Percentiles rank a stretch among this genome's conserved stretches.
phyloP scores from a whole-genome alignment of 1,139 yeast species.

The Pichia sp. region DNA sequence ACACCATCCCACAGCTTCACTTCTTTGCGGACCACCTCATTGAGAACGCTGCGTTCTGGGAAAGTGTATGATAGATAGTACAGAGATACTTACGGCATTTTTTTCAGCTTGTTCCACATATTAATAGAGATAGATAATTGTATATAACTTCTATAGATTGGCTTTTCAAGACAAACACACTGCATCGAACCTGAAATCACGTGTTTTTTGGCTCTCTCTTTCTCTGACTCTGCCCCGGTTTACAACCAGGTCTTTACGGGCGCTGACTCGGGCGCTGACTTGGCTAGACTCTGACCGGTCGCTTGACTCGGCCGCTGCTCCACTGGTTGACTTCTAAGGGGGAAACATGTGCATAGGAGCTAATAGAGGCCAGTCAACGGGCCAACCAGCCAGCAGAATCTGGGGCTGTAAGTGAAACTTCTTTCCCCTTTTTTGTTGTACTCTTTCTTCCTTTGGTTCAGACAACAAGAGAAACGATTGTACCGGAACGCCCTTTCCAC shows the following conservation, averaged over 20 bases:
- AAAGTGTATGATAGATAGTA: conserved; percentile 6
- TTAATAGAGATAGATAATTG: neutral
- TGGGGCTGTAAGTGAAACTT: neutral
- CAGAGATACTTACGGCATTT: neutral
- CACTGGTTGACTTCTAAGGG: neutral
- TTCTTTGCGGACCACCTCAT: conserved; percentile 43
- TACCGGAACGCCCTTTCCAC: too few relatives aligned
- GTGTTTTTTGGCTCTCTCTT: neutral
- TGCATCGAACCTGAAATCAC: neutral
- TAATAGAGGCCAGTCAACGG: neutral
- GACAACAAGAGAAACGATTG: too few relatives aligned
- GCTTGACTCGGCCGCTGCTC: neutral
- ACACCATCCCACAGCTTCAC: conserved; percentile 51
- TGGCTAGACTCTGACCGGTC: neutral
- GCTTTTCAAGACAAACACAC: neutral
- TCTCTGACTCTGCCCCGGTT: neutral
- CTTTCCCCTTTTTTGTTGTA: neutral
- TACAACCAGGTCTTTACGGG: too few relatives aligned
- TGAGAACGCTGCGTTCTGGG: conserved; percentile 41
- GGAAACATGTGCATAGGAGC: neutral
- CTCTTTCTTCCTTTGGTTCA: neutral
- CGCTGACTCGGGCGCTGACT: neutral
- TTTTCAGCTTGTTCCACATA: neutral
- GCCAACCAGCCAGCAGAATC: neutral
- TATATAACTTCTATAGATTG: neutral